Percentiles rank a stretch among this genome's conserved stretches.
These are phyloP conservation scores for Hirschfeldia incana DNA, from an alignment of 345 rosid genomes.

Conservation along the genomic window DNA sequence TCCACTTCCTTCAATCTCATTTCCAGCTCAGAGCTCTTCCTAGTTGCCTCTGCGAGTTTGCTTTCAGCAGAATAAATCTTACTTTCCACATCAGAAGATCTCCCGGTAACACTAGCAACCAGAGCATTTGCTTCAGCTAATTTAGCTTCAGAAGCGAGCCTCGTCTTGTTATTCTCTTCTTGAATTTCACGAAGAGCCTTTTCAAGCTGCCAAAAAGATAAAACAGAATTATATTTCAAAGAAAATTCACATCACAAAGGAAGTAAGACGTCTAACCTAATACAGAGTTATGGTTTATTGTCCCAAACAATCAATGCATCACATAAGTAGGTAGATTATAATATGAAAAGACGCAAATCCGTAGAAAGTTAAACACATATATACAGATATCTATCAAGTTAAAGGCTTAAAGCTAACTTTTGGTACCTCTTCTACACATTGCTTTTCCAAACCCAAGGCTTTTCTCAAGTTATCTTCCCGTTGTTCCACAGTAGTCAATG, in stretches of 20 bases:
- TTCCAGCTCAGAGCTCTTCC: constrained; percentile 70
- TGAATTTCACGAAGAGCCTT: constrained; percentile 60
- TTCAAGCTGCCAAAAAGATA: constrained; percentile 62
- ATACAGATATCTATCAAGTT: neutral
- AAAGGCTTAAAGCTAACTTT: neutral
- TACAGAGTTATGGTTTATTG: neutral
- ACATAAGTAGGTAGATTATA: no score
- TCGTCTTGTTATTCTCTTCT: constrained; percentile 51
- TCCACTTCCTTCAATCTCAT: constrained; percentile 72
- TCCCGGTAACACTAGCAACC: constrained; percentile 61
- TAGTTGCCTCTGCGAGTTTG: constrained; percentile 68
- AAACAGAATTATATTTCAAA: neutral
- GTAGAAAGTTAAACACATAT: neutral
- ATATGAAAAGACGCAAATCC: neutral
- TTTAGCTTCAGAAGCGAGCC: constrained; percentile 60
- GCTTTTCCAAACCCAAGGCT: constrained; percentile 62
- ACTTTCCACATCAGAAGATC: constrained; percentile 61
- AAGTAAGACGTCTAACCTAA: constrained; percentile 2
- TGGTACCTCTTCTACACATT: constrained; percentile 66
- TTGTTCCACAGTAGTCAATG: constrained; percentile 65
- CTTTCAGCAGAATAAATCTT: constrained; percentile 58
- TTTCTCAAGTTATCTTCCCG: constrained; percentile 68
- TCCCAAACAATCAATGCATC: constrained; percentile 7
- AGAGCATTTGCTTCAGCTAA: constrained; percentile 64
- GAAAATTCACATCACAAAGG: constrained; percentile 1